Percentiles rank a stretch among this genome's conserved stretches.
These are phyloP conservation scores for Tremella fuciformis DNA, from an alignment of 768 basidiomycete genomes.

Conservation along the genomic window DNA sequence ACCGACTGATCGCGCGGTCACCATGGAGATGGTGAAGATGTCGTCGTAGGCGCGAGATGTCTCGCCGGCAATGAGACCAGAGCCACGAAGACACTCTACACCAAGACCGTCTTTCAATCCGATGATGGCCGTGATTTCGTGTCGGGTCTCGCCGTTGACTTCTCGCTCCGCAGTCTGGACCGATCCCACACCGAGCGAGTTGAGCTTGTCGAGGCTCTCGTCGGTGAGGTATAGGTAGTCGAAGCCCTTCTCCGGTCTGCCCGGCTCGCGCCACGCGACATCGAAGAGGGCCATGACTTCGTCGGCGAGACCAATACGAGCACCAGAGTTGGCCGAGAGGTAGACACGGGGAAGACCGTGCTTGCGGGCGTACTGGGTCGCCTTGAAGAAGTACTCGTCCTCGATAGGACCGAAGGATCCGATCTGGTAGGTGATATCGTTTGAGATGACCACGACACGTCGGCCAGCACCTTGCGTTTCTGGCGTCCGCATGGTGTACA, in stretches of 20 bases:
- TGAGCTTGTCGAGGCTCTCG: slow-evolving; percentile 82
- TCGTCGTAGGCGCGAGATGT: slow-evolving; percentile 98
- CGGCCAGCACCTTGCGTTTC: slow-evolving; percentile 81
- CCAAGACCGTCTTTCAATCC: slow-evolving; percentile 96
- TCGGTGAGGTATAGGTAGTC: slow-evolving; percentile 93
- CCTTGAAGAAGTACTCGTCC: slow-evolving; percentile 94
- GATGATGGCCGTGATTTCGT: slow-evolving; percentile 94
- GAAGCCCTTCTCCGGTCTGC: slow-evolving; percentile 87
- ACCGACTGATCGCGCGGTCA: slow-evolving; percentile 96
- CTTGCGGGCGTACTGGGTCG: slow-evolving; percentile 85
- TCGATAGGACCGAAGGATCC: slow-evolving; percentile 95
- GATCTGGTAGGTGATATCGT: slow-evolving; percentile 98
- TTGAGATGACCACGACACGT: slow-evolving; percentile 82
- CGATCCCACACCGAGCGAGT: slow-evolving; percentile 74
- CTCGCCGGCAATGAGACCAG: slow-evolving; percentile 96
- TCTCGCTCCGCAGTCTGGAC: slow-evolving; percentile 81
- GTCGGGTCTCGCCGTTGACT: slow-evolving; percentile 77
- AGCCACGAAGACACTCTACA: slow-evolving; percentile 92
- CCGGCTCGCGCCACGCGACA: slow-evolving; percentile 80
- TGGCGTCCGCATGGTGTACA: slow-evolving; percentile 85
- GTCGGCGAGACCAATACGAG: slow-evolving; percentile 91
- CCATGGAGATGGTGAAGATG: slow-evolving; percentile 98
- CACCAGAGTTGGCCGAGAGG: slow-evolving; percentile 97
- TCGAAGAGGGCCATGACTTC: slow-evolving; percentile 84
- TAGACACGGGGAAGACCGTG: slow-evolving; percentile 91